A percentile compares a stretch with the other conserved stretches of the same genome.
These are phyloP conservation scores for Xylaria sp. DNA, from an alignment of 2,329 filamentous ascomycete species.

Conservation along the genomic window DNA sequence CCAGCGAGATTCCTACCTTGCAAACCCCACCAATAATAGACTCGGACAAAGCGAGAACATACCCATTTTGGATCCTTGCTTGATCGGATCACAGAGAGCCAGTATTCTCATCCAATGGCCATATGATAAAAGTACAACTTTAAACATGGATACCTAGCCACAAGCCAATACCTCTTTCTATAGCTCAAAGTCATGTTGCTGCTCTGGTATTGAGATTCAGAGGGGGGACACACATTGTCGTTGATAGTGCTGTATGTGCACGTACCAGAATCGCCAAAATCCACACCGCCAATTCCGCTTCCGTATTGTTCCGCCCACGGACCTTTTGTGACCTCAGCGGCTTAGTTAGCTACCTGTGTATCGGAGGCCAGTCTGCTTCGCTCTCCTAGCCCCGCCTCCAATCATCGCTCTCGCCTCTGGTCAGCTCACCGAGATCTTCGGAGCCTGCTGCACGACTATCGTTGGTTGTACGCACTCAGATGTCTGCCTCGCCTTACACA, in stretches of 20 bases:
- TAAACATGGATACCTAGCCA: not conserved
- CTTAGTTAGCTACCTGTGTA: slow-evolving; percentile 16
- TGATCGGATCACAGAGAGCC: slow-evolving; percentile 14
- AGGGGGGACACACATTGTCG: not conserved
- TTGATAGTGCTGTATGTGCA: not conserved
- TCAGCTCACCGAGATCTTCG: slow-evolving; percentile 32
- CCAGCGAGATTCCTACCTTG: slow-evolving; percentile 14
- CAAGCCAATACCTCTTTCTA: not conserved
- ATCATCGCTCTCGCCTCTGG: slow-evolving; percentile 16
- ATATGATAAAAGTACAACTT: slow-evolving; percentile 11
- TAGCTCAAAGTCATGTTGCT: not conserved
- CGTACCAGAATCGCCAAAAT: slow-evolving; percentile 4
- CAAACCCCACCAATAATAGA: slow-evolving; percentile 36
- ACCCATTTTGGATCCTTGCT: slow-evolving; percentile 22
- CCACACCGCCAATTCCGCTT: slow-evolving; percentile 7
- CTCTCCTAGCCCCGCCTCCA: slow-evolving; percentile 23
- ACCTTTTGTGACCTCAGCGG: slow-evolving; percentile 20
- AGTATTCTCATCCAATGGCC: slow-evolving; percentile 16
- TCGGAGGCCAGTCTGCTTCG: not conserved
- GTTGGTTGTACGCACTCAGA: slow-evolving; percentile 4
- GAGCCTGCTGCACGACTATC: slow-evolving; percentile 5
- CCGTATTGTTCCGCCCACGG: slow-evolving; percentile 9
- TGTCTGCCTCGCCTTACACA: slow-evolving; percentile 27
- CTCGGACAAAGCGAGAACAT: slow-evolving; percentile 22
- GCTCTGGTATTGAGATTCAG: not conserved